These are phyloP conservation scores for Boletus rex-veris DNA, from an alignment of 768 basidiomycete species.

Conservation along the genomic window DNA sequence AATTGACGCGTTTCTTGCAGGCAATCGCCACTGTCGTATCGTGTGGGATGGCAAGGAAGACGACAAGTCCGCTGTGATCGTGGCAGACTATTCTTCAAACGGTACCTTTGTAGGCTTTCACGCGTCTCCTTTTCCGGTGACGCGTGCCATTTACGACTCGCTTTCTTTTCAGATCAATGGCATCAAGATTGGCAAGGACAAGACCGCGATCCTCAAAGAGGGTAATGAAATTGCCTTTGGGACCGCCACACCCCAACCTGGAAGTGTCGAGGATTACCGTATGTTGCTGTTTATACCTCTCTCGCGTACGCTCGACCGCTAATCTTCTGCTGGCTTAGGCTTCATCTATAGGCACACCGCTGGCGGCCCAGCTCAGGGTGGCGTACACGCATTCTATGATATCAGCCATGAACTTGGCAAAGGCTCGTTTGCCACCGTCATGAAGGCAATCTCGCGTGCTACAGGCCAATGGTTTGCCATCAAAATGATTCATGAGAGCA, in stretches of 20 bases:
- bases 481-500: conserved; percentile 72
- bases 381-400: conserved; percentile 66
- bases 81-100: conserved; percentile 39
- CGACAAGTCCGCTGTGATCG: conserved; percentile 30
- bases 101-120: conserved; percentile 39
- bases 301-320: background rate
- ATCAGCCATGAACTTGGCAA: conserved; percentile 72
- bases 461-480: conserved; percentile 80
- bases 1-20: conserved; percentile 34
- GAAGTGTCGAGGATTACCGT: conserved; percentile 72
- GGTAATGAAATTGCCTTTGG: conserved; percentile 92
- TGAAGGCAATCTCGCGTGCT: conserved; percentile 69
- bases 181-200: conserved; percentile 37
- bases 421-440: conserved; percentile 89
- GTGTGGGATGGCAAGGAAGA: conserved; percentile 35
- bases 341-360: conserved; percentile 71
- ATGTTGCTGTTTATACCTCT: conserved; percentile 27
- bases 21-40: conserved; percentile 37
- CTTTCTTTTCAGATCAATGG: conserved; percentile 36
- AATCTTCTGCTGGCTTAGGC: conserved; percentile 37
- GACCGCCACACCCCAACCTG: conserved; percentile 43
- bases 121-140: conserved; percentile 15
- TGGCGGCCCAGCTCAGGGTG: conserved; percentile 43
- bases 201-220: conserved; percentile 41
- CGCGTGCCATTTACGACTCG: conserved; percentile 8